Evolutionary conservation across 2,329 filamentous ascomycete species (phyloP).

Genomic region (Helminthosporium solani): DNA sequence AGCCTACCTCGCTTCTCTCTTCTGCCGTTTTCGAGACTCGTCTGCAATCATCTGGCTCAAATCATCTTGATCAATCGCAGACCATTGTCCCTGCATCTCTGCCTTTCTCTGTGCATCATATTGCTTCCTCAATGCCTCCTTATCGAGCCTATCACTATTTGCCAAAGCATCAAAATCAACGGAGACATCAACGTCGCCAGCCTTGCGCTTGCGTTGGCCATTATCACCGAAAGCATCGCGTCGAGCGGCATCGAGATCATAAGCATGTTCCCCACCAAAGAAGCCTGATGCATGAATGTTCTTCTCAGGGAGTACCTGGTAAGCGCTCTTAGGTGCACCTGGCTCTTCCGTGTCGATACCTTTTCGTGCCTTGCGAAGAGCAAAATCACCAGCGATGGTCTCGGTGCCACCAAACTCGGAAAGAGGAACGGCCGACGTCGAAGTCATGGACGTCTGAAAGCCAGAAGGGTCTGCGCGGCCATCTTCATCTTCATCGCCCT

Average conservation of each 20-base stretch:
- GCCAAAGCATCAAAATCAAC: constrained; percentile 82
- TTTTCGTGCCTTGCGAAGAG: constrained; percentile 76
- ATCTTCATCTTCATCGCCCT: constrained; percentile 57
- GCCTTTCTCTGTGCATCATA: constrained; percentile 72
- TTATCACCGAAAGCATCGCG: constrained; percentile 73
- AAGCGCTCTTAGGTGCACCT: constrained; percentile 70
- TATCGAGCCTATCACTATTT: constrained; percentile 73
- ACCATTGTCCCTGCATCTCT: constrained; percentile 62
- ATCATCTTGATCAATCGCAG: constrained; percentile 83
- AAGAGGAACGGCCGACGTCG: constrained; percentile 71
- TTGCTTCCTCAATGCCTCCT: constrained; percentile 75
- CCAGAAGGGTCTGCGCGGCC: constrained; percentile 50
- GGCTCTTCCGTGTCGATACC: constrained; percentile 88
- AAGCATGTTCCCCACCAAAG: constrained; percentile 92
- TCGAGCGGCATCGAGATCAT: constrained; percentile 70
- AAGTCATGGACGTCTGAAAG: constrained; percentile 69
- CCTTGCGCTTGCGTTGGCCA: constrained; percentile 77
- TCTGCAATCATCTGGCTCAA: constrained; percentile 94
- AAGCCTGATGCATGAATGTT: constrained; percentile 85
- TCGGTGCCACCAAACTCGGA: constrained; percentile 76
- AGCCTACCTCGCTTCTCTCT: constrained; percentile 57
- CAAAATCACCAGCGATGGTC: constrained; percentile 81
- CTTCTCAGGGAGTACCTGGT: constrained; percentile 86
- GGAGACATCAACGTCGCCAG: constrained; percentile 89
- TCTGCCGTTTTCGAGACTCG: constrained; percentile 82